Evolutionary conservation across 2,329 filamentous ascomycete species (phyloP).

Genomic region (Penicillium sp.): DNA sequence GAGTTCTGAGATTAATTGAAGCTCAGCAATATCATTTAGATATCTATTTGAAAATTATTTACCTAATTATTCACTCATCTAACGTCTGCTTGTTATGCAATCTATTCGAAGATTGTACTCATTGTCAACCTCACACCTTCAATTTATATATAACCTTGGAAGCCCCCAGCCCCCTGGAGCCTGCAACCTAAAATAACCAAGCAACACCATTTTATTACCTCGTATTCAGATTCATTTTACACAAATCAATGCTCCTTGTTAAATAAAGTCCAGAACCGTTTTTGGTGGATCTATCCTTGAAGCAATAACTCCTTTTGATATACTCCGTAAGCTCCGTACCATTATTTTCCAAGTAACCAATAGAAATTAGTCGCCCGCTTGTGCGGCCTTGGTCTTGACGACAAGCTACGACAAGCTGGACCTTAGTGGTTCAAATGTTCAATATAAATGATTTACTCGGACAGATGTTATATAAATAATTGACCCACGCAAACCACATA

Average conservation of each 20-base stretch:
- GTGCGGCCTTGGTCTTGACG: background rate
- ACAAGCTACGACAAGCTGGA: background rate
- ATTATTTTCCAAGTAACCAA: background rate
- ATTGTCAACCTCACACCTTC: background rate
- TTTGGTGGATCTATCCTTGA: background rate
- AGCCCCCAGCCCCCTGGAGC: background rate
- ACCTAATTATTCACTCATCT: background rate
- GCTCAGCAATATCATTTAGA: background rate
- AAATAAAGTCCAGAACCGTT: background rate
- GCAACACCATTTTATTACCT: too few species aligned
- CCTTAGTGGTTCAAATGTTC: background rate
- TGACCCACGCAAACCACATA: background rate
- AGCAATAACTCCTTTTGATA: background rate
- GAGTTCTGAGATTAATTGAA: background rate
- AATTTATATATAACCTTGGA: background rate
- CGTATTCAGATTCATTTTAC: background rate
- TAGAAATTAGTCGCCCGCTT: too few species aligned
- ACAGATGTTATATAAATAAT: background rate
- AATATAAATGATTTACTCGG: background rate
- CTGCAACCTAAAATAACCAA: background rate
- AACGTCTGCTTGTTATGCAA: too few species aligned
- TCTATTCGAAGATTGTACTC: background rate
- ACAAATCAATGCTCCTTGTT: too few species aligned
- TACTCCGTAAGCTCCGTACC: too few species aligned
- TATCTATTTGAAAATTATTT: too few species aligned